phyloP scores from a whole-genome alignment of 2,329 filamentous ascomycete species.

The Fusarium mundagurra region DNA sequence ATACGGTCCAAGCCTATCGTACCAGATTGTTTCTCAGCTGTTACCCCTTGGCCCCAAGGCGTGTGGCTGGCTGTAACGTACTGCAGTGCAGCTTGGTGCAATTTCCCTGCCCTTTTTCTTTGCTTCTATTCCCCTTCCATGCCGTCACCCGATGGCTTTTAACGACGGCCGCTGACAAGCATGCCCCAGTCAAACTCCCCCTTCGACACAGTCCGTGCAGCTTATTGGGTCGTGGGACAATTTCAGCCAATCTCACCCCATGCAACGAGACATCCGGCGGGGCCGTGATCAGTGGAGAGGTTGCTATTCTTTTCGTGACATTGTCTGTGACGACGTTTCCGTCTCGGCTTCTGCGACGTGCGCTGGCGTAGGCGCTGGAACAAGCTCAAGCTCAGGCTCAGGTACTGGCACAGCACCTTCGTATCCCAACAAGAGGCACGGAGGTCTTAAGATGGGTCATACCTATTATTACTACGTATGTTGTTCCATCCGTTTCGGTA shows the following conservation, averaged over 20 bases:
- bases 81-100: conserved; percentile 16
- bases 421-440: conserved; percentile 65
- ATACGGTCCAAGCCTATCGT: conserved; percentile 1
- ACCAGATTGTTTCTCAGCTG: conserved; percentile 18
- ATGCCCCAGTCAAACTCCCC: conserved; percentile 64
- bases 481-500: conserved; percentile 40
- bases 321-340: conserved; percentile 79
- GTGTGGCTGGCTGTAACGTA: conserved; percentile 33
- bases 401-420: conserved; percentile 33
- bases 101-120: conserved; percentile 40
- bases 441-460: conserved; percentile 89
- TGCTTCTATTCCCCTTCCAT: conserved; percentile 40
- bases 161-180: conserved; percentile 40
- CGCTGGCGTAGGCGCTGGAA: conserved; percentile 35
- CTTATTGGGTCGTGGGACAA: conserved; percentile 96
- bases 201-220: conserved; percentile 74
- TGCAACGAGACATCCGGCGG: conserved; percentile 82
- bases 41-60: conserved; percentile 11
- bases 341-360: conserved; percentile 45
- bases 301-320: conserved; percentile 86
- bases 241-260: conserved; percentile 79
- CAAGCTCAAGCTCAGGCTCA: conserved; percentile 28
- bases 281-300: conserved; percentile 84
- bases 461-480: conserved; percentile 96
- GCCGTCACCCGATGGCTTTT: conserved; percentile 23